Evolutionary conservation across 495 filamentous ascomycete genomes (phyloP).

Genomic region (Trichoderma parareesei): DNA sequence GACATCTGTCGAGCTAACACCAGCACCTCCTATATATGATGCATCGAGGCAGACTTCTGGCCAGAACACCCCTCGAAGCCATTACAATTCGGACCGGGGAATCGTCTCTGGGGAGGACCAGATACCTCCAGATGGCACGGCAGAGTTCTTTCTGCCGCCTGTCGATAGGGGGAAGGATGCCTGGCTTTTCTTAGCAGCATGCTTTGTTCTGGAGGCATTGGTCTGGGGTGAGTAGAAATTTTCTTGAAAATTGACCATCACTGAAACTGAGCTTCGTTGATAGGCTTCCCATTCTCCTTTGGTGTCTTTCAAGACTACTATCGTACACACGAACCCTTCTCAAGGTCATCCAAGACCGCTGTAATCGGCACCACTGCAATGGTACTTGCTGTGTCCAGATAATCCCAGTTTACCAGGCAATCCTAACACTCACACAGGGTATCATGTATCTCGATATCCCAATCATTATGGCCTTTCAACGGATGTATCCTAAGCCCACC

Average conservation of each 20-base stretch:
- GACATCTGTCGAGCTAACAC: background rate
- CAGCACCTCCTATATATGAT: background rate
- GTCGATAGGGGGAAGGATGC: slow-evolving; percentile 55
- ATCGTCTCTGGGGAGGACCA: background rate
- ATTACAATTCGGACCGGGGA: background rate
- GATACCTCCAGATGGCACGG: background rate
- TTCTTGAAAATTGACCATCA: background rate
- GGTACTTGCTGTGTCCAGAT: slow-evolving; percentile 13
- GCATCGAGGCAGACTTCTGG: background rate
- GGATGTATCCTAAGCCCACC: slow-evolving; percentile 20
- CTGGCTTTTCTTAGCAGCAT: slow-evolving; percentile 57
- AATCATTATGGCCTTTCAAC: slow-evolving; percentile 29
- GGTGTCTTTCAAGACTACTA: slow-evolving; percentile 44
- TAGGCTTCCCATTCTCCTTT: slow-evolving; percentile 58
- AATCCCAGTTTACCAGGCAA: background rate
- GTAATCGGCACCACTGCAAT: slow-evolving; percentile 34
- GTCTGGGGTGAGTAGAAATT: slow-evolving; percentile 48
- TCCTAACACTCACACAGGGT: slow-evolving; percentile 18
- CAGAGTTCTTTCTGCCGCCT: slow-evolving; percentile 38
- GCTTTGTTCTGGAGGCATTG: slow-evolving; percentile 55
- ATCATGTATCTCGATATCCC: slow-evolving; percentile 45
- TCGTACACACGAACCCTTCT: slow-evolving; percentile 32
- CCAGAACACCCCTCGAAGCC: background rate
- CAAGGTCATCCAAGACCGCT: slow-evolving; percentile 30
- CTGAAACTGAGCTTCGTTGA: background rate